Conservation (phyloP, 257 asterid genomes). For the Scutellaria baicalensis region DNA sequence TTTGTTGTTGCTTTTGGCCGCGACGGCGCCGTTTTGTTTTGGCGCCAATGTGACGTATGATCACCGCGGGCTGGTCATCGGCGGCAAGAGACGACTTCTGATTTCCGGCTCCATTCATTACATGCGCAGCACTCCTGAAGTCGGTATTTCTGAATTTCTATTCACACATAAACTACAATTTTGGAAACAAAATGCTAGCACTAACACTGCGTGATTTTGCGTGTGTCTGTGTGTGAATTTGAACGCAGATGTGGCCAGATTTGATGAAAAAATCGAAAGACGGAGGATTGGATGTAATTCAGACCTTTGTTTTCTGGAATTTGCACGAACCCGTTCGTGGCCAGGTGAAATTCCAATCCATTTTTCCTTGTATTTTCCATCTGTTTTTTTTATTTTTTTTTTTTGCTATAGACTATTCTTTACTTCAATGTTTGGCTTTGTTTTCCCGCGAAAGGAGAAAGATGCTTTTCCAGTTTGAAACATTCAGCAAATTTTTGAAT, state of each 20-base stretch:
- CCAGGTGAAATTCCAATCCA: constrained; percentile 37
- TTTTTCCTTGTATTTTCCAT: constrained; percentile 16
- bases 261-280: constrained; percentile 74
- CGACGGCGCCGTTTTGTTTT: constrained; percentile 29
- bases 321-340: constrained; percentile 77
- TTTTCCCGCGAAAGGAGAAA: background rate
- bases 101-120: constrained; percentile 76
- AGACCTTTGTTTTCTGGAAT: constrained; percentile 87
- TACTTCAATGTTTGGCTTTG: constrained; percentile 22
- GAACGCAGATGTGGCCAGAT: constrained; percentile 84
- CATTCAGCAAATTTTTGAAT: background rate
- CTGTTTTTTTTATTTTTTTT: background rate
- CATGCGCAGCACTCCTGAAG: constrained; percentile 80
- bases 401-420: constrained; percentile 6
- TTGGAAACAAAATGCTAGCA: constrained; percentile 50
- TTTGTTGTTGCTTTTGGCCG: constrained; percentile 20
- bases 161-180: background rate
- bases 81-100: constrained; percentile 48
- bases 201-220: constrained; percentile 53
- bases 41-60: constrained; percentile 73
- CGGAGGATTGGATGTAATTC: constrained; percentile 76
- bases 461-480: background rate
- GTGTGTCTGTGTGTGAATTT: constrained; percentile 27
- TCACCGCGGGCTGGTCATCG: constrained; percentile 57
- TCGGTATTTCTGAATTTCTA: constrained; percentile 15